Evolutionary conservation across 352 stramenopile species (phyloP).

Genomic region (Pythium sp.): DNA sequence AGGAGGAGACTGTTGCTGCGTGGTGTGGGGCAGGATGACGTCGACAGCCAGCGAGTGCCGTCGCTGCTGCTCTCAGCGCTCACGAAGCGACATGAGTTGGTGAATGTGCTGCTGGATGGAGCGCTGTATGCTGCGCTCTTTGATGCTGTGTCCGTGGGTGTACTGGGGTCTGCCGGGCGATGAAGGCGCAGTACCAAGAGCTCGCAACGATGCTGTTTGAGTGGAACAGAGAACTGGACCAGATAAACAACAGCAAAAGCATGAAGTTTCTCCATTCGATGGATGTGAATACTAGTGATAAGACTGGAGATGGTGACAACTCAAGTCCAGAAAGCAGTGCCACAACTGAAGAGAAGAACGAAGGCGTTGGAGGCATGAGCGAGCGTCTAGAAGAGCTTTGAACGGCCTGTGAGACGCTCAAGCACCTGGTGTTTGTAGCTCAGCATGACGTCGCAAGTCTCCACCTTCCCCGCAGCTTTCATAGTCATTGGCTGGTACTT

Average conservation of each 20-base stretch:
- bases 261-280: neutral
- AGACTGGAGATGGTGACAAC: neutral
- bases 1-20: neutral
- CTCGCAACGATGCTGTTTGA: neutral
- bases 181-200: neutral
- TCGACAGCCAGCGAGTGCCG: constrained; percentile 23
- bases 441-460: constrained; percentile 36
- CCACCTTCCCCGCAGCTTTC: neutral
- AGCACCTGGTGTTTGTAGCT: constrained; percentile 34
- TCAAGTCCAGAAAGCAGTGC: neutral
- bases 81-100: constrained; percentile 40
- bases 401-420: constrained; percentile 50
- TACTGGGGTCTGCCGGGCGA: constrained; percentile 17
- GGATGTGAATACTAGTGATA: neutral
- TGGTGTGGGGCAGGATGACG: neutral
- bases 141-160: neutral
- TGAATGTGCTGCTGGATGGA: constrained; percentile 37
- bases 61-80: constrained; percentile 61
- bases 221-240: constrained; percentile 5
- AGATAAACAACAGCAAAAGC: constrained; percentile 4
- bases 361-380: neutral
- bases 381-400: constrained; percentile 35
- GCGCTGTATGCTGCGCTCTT: constrained; percentile 26
- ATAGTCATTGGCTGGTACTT: constrained; percentile 1
- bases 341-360: constrained; percentile 1